Evolutionary conservation across 768 basidiomycete species (phyloP).

Genomic region (Russula foetens): DNA sequence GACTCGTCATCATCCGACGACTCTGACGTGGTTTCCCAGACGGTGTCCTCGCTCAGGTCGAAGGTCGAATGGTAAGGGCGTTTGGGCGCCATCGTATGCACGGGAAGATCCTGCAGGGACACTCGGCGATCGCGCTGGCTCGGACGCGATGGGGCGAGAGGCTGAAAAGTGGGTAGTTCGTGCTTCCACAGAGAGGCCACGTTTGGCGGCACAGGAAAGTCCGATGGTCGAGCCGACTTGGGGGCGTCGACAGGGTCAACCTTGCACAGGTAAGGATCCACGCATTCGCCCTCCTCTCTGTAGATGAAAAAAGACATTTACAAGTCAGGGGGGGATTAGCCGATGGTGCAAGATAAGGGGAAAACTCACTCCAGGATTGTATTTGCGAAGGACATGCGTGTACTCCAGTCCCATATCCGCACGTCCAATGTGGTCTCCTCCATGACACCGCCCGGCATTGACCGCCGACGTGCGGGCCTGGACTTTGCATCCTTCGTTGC

Average conservation of each 20-base stretch:
- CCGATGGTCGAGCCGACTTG: neutral
- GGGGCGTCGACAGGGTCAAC: conserved; percentile 3
- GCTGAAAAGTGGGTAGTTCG: neutral
- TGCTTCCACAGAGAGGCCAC: neutral
- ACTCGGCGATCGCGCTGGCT: neutral
- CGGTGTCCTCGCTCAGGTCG: neutral
- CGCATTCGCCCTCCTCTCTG: neutral
- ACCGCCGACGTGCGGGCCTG: neutral
- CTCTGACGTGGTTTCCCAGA: neutral
- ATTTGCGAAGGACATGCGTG: neutral
- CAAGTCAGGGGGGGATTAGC: neutral
- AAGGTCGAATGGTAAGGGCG: neutral
- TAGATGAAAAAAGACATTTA: neutral
- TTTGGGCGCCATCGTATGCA: neutral
- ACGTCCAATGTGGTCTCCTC: conserved; percentile 6
- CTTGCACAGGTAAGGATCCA: neutral
- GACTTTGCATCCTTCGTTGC: neutral
- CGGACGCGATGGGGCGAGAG: neutral
- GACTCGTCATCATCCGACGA: neutral
- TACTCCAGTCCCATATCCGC: conserved; percentile 15
- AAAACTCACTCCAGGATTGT: conserved; percentile 2
- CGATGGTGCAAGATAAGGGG: neutral
- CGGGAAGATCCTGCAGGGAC: neutral
- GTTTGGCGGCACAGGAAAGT: neutral
- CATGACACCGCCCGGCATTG: neutral